Percentiles rank a stretch among this genome's conserved stretches.
Conservation (phyloP, 176 grass and related monocot species). For the Melocanna baccifera region DNA sequence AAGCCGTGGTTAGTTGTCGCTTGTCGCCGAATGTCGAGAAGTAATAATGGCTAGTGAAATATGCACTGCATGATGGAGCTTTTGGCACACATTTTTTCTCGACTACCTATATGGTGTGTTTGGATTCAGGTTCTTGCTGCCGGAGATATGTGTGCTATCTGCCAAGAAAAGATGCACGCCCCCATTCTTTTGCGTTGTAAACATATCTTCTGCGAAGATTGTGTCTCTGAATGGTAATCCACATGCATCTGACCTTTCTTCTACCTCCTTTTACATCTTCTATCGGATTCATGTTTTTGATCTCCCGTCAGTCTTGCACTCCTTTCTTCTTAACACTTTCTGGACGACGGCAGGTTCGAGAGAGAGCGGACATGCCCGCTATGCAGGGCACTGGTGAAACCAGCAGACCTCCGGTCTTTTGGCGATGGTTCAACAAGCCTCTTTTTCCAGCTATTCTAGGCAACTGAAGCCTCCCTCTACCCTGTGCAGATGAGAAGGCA, state of each 20-base stretch:
- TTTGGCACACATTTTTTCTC: background rate
- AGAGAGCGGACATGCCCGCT: slow-evolving; percentile 92
- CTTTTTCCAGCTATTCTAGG: slow-evolving; percentile 92
- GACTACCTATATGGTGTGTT: background rate
- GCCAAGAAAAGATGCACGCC: slow-evolving; percentile 87
- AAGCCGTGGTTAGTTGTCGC: background rate
- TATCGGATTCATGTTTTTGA: background rate
- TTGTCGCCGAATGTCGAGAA: background rate
- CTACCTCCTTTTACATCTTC: background rate
- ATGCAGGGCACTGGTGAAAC: slow-evolving; percentile 88
- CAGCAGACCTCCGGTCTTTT: slow-evolving; percentile 82
- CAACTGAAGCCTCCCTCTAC: background rate
- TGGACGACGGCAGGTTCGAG: slow-evolving; percentile 67
- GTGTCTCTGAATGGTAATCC: slow-evolving; percentile 85
- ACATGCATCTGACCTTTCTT: background rate
- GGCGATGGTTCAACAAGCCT: slow-evolving; percentile 89
- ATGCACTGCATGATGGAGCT: background rate
- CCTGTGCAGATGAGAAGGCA: slow-evolving; percentile 20
- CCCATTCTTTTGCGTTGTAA: slow-evolving; percentile 85
- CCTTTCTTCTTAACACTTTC: background rate
- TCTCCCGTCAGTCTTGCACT: background rate
- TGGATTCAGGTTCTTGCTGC: slow-evolving; percentile 52
- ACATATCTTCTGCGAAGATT: slow-evolving; percentile 88
- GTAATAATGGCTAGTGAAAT: background rate
- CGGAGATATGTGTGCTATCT: slow-evolving; percentile 90